Conservation (phyloP, 2,329 filamentous ascomycete species). For the Cercospora berteroae region DNA sequence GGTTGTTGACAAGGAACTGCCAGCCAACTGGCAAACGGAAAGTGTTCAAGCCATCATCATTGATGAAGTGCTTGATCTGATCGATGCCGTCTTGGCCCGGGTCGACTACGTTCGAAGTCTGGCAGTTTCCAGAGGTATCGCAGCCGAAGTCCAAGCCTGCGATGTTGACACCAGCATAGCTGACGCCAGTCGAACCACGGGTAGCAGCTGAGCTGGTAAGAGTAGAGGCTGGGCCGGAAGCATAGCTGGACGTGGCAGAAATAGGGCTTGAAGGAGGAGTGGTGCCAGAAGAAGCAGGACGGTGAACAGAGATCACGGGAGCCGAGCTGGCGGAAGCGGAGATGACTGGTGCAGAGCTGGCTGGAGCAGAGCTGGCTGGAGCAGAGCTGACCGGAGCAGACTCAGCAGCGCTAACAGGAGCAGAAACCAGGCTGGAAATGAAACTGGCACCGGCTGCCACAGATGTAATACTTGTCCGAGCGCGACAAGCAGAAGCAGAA, state of each 20-base stretch:
- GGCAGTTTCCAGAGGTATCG: constrained; percentile 43
- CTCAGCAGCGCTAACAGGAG: not conserved
- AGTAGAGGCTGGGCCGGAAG: not conserved
- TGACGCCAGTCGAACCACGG: constrained; percentile 24
- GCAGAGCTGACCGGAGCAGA: not conserved
- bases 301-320: not conserved
- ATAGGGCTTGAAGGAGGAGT: not conserved
- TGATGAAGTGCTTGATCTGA: constrained; percentile 59
- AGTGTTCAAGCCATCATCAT: constrained; percentile 55
- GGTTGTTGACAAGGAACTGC: constrained; percentile 31
- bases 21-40: constrained; percentile 55
- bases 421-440: not conserved
- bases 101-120: constrained; percentile 33
- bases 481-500: not conserved
- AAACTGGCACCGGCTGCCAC: not conserved
- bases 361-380: not conserved
- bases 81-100: constrained; percentile 35
- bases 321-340: not conserved
- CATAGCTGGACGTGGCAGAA: not conserved
- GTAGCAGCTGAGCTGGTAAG: not conserved
- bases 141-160: constrained; percentile 39
- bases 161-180: constrained; percentile 36
- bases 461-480: not conserved
- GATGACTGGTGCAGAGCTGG: not conserved
- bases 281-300: not conserved